A percentile compares a stretch with the other conserved stretches of the same genome.
Conservation (phyloP, 805 yeast genomes). For the Nakazawaea pomicola region DNA sequence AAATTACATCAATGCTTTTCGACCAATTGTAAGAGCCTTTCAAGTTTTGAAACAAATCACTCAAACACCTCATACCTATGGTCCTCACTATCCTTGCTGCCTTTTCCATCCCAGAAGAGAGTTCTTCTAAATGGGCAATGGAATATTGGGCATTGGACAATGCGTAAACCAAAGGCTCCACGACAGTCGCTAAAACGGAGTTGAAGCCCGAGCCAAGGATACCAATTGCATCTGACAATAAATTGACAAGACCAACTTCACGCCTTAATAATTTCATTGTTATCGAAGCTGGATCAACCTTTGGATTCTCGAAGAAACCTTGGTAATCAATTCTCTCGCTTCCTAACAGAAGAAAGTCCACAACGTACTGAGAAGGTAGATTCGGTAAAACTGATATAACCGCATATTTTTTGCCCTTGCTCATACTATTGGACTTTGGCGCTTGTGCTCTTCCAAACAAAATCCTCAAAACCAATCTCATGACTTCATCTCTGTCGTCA, state of each 20-base stretch:
- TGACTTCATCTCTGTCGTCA: constrained; percentile 51
- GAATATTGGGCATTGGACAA: constrained; percentile 48
- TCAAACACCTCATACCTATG: constrained; percentile 60
- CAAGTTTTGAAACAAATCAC: constrained; percentile 47
- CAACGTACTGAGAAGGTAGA: constrained; percentile 46
- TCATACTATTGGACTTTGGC: constrained; percentile 59
- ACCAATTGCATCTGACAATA: constrained; percentile 49
- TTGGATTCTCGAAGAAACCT: constrained; percentile 24
- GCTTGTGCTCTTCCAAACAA: constrained; percentile 84
- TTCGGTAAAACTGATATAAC: constrained; percentile 60
- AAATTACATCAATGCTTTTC: constrained; percentile 44
- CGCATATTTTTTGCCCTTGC: constrained; percentile 67
- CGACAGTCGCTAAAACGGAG: constrained; percentile 40
- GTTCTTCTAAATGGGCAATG: constrained; percentile 23
- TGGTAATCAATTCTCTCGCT: constrained; percentile 44
- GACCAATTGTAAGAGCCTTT: constrained; percentile 55
- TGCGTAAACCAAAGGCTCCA: constrained; percentile 54
- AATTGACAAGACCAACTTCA: constrained; percentile 59
- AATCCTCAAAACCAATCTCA: constrained; percentile 73
- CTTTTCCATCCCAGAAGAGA: constrained; percentile 29
- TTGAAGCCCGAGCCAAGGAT: constrained; percentile 56
- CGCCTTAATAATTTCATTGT: constrained; percentile 37
- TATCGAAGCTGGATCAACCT: constrained; percentile 18
- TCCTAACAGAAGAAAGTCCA: constrained; percentile 58
- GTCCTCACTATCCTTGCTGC: constrained; percentile 59